These are phyloP conservation scores for Abortiporus biennis DNA, from an alignment of 1,284 basidiomycete species.

Conservation along the genomic window DNA sequence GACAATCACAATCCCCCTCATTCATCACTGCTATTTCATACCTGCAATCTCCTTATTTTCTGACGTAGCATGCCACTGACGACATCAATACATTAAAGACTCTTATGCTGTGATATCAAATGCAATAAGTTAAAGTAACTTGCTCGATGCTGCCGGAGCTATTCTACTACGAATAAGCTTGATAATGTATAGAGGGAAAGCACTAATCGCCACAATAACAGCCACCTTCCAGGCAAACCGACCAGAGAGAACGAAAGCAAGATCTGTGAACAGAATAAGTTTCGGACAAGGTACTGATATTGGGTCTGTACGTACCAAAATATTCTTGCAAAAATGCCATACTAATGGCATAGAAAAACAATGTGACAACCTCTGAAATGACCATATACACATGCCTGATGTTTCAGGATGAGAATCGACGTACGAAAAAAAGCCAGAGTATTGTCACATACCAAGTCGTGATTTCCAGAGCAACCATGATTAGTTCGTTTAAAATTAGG, in stretches of 20 bases:
- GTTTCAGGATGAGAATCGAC: neutral
- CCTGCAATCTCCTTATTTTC: constrained; percentile 23
- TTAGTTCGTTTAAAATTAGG: constrained; percentile 92
- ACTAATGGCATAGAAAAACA: constrained; percentile 86
- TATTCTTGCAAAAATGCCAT: constrained; percentile 95
- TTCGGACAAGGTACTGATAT: neutral
- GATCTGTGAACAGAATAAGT: constrained; percentile 48
- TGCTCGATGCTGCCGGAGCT: constrained; percentile 92
- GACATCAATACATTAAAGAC: neutral
- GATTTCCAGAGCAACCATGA: constrained; percentile 98
- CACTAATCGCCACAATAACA: constrained; percentile 91
- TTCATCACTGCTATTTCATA: constrained; percentile 16
- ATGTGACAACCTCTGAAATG: constrained; percentile 84
- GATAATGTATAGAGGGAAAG: constrained; percentile 87
- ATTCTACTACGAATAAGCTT: constrained; percentile 84
- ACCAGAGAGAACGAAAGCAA: constrained; percentile 85
- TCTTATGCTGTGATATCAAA: neutral
- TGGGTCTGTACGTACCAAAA: constrained; percentile 65
- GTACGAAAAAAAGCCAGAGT: neutral
- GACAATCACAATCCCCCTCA: constrained; percentile 9
- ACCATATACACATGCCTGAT: constrained; percentile 95
- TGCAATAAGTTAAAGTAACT: constrained; percentile 55
- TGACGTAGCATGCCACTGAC: constrained; percentile 21
- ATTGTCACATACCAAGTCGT: constrained; percentile 75
- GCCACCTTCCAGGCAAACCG: constrained; percentile 95